These are phyloP conservation scores for Rhodosporidiobolus odoratus DNA, from an alignment of 768 basidiomycete species.

Conservation along the genomic window DNA sequence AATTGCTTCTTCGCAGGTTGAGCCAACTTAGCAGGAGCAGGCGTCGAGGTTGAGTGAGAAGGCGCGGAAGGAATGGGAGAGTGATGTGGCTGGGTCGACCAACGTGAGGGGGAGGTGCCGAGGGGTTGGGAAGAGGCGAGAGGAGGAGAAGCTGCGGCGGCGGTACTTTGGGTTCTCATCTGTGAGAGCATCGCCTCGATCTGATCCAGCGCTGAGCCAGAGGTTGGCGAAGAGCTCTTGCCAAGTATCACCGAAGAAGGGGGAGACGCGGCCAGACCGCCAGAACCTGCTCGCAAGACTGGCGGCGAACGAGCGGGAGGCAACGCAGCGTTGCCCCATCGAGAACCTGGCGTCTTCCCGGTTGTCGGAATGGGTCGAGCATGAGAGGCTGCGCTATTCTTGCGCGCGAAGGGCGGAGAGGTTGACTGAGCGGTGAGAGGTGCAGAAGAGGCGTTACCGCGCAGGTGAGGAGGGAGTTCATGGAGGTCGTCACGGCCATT, in stretches of 20 bases:
- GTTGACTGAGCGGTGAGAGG: neutral
- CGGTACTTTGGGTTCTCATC: constrained; percentile 3
- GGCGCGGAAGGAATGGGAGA: no score
- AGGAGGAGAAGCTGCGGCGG: neutral
- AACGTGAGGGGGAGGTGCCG: neutral
- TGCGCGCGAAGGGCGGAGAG: neutral
- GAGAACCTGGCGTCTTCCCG: no score
- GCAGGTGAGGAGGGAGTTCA: constrained; percentile 3
- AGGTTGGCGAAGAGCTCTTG: neutral
- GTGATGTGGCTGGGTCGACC: no score
- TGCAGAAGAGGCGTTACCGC: neutral
- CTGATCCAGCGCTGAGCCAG: constrained; percentile 7
- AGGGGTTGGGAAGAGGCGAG: neutral
- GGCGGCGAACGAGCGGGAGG: no score
- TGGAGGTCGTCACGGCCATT: neutral
- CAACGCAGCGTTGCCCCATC: no score
- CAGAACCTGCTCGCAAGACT: no score
- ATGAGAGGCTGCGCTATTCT: neutral
- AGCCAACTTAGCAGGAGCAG: neutral
- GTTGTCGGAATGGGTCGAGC: no score
- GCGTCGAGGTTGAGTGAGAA: neutral
- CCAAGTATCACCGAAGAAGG: neutral
- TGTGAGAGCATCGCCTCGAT: constrained; percentile 22
- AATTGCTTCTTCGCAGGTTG: constrained; percentile 2
- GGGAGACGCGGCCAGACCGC: neutral